Base-by-base conservation (phyloP, 2,329 filamentous ascomycete species). In the Trichoderma atrobrunneum region DNA sequence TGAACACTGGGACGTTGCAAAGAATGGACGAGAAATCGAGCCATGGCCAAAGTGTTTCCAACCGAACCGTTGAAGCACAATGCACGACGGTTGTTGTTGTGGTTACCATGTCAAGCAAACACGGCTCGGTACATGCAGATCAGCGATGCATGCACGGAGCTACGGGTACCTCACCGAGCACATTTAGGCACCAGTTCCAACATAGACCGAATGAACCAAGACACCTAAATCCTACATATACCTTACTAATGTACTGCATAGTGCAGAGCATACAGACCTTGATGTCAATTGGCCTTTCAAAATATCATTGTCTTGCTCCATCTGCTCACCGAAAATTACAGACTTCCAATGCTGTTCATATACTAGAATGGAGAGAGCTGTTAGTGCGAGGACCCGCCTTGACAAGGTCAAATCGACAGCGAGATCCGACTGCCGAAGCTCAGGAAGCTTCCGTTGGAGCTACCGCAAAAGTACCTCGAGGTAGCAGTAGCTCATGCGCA, bases 401-500 rank as follows among this genome's bases (percentile, higher is more conserved):
- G 28, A 48, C 43, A 30, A 54, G 24, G 18, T 56, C 28, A 24
- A 36, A 28, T 16, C 60, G 6, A 24, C 63, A 21, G 63, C 66
- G 39, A 69, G 66, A 69, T 69, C 56, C 66, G 66, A 61, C 36
- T 69, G 66, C 51, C 66, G 66, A 69, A 30, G 36, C 21, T 8
- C 3, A 61, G 26, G 36, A 51, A 61, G 64, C 63, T 65, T 54
- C n/a, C n/a, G 48, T 24, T 54, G 48, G 7, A 34, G 54, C 32
- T 61, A 36, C 16, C 1, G 48, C 48, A 54, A 54, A 54, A 54
- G 48, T 54, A 24, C 48, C 21, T 24, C 21, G 48, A 54, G 48
- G 48, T 24, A 54, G 48, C 21, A 24, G 48, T 51, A 51, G 48
- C 54, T 57, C 26, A 30, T 30, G 54, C 54, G 26, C 24, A 57